A percentile compares a stretch with the other conserved stretches of the same genome.
Conservation (phyloP, 305 asterid species). For the Solanum hybrid region DNA sequence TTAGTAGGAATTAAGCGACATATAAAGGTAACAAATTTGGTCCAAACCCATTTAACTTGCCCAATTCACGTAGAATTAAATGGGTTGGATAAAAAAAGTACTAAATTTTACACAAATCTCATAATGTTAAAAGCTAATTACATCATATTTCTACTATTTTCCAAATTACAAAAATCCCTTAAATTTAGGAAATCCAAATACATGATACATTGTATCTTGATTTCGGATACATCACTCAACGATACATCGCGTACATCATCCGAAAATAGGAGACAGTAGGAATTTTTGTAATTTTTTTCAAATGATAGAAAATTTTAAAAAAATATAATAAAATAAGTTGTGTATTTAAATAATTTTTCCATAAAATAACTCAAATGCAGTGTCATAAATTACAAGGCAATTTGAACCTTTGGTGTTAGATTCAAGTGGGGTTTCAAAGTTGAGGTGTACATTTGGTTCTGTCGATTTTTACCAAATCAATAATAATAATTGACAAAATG, state of each 20-base stretch:
- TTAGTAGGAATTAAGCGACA: background rate
- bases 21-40: background rate
- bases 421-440: background rate
- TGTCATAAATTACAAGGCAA: background rate
- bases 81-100: background rate
- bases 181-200: background rate
- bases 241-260: no score
- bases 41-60: background rate
- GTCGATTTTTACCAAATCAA: background rate
- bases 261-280: no score
- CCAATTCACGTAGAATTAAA: background rate
- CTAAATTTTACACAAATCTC: no score
- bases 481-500: background rate
- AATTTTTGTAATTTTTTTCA: no score
- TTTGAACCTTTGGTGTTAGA: background rate
- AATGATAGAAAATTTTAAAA: no score
- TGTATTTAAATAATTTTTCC: background rate
- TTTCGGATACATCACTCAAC: background rate
- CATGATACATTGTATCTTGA: background rate
- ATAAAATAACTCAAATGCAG: background rate
- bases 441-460: background rate
- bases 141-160: no score
- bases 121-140: no score
- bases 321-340: no score
- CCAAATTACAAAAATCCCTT: no score